Conservation (phyloP, 1,284 basidiomycete genomes). For the Vanrija humicola region DNA sequence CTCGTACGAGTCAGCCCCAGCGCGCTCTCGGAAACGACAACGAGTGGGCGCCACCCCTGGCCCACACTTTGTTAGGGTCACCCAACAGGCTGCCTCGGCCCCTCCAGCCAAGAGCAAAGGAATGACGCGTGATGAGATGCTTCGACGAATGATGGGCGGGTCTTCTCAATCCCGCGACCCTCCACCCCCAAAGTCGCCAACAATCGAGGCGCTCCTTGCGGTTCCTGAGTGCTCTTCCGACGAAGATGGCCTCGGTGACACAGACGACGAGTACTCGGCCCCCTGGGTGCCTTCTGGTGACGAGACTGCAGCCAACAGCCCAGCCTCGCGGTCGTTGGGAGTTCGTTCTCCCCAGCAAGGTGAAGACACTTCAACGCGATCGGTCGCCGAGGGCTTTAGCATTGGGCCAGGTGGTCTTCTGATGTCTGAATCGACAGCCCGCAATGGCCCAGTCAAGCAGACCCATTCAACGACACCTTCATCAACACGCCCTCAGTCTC, state of each 20-base stretch:
- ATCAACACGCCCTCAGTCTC: too few species aligned
- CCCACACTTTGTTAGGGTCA: too few species aligned
- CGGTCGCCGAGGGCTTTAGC: constrained; percentile 15
- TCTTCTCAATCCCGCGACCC: neutral
- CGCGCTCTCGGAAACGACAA: neutral
- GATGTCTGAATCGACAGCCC: too few species aligned
- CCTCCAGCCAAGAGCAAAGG: neutral
- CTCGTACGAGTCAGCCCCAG: neutral
- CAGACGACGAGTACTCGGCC: constrained; percentile 9
- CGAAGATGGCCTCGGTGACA: constrained; percentile 15
- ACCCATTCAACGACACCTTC: too few species aligned
- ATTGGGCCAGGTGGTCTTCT: constrained; percentile 25
- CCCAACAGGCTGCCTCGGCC: too few species aligned
- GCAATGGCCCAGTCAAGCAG: too few species aligned
- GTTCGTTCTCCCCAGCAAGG: too few species aligned
- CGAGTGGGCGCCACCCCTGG: too few species aligned
- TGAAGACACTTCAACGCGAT: neutral
- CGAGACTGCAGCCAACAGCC: neutral
- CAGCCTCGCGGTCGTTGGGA: too few species aligned
- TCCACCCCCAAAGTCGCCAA: constrained; percentile 2
- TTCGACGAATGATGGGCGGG: constrained; percentile 1
- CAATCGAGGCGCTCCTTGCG: constrained; percentile 23
- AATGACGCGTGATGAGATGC: constrained; percentile 7
- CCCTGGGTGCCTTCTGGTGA: too few species aligned
- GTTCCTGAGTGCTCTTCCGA: constrained; percentile 25